Conservation (phyloP, 495 filamentous ascomycete genomes). For the Geoglossum glabrum region DNA sequence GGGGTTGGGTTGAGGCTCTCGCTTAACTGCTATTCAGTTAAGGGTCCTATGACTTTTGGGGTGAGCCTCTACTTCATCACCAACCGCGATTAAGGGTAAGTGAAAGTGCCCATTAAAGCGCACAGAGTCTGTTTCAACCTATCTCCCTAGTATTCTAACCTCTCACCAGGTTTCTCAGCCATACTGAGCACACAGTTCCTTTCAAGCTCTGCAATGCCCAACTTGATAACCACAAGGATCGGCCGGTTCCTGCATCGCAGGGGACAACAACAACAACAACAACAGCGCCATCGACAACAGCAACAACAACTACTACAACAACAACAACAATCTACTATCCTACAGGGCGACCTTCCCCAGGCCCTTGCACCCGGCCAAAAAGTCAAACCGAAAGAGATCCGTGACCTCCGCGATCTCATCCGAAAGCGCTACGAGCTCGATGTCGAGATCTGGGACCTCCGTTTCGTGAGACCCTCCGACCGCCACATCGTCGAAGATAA, state of each 20-base stretch:
- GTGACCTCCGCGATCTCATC: slow-evolving; percentile 6
- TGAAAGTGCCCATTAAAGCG: not conserved
- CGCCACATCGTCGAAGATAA: slow-evolving; percentile 1
- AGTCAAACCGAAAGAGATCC: slow-evolving; percentile 2
- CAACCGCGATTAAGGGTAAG: not conserved
- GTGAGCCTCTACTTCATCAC: too few species aligned
- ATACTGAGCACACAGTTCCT: not conserved
- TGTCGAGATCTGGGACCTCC: slow-evolving; percentile 5
- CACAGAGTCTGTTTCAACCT: not conserved
- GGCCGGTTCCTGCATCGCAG: not conserved
- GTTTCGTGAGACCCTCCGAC: not conserved
- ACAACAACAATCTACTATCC: not conserved
- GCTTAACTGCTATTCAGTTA: too few species aligned
- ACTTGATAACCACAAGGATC: not conserved
- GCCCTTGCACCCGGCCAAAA: not conserved
- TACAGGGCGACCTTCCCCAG: slow-evolving; percentile 1
- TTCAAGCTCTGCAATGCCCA: not conserved
- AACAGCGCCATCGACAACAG: too few species aligned
- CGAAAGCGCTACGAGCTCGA: slow-evolving; percentile 4
- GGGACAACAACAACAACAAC: too few species aligned
- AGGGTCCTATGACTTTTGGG: too few species aligned
- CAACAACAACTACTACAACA: too few species aligned
- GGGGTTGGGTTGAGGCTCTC: too few species aligned
- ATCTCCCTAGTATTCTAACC: not conserved
- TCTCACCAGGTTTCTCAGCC: not conserved